Base-by-base conservation (phyloP, 2,329 filamentous ascomycete species). In the Volutella citrinella region DNA sequence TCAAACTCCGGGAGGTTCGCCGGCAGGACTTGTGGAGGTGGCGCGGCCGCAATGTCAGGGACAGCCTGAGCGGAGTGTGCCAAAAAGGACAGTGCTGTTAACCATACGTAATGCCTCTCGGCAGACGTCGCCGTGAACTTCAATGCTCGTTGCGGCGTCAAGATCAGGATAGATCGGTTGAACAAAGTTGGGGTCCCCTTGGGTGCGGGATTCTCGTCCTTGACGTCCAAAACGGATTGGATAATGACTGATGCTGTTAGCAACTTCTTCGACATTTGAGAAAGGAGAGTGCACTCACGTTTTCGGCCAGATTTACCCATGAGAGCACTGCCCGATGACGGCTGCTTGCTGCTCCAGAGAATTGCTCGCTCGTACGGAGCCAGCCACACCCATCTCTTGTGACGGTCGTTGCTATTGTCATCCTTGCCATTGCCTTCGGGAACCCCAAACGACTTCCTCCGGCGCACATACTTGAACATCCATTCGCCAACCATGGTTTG, bases 401-500 rank as follows among this genome's bases (percentile, higher is more conserved):
- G 93, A 19, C 93, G 84, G 46, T 84, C 82, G 44, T 79, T 81
- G 61, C 86, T 81, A 43, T 72, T 83, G 43, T 85, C 79, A 54
- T 89, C 81, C 43, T 79, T 79, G 21, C 75, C 74, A 40, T 72
- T 78, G 16, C 69, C 72, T 27, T 90, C 86, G 4, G 76, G 66
- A 33, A 91, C 80, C 14, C 88, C 88, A 57, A 98, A 97, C 0
- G 91, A 94, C 65, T 90, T 96, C 46, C 91, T 80, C 58, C 87
- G 78, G 32, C 87, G 77, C 20, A 91, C 84, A 54, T 94, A 93
- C 62, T 94, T 94, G 70, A 83, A 90, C 86, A 94, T 91, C 85
- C 87, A 93, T 55, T 97, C 93, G 22, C 93, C 93, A 19, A 98
- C 88, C 93, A 98, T 98, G 0, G 91, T 94, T 56, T 95, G 90